phyloP scores from a whole-genome alignment of 176 grass and related monocot genomes.

The Urochloa ruziziensis region DNA sequence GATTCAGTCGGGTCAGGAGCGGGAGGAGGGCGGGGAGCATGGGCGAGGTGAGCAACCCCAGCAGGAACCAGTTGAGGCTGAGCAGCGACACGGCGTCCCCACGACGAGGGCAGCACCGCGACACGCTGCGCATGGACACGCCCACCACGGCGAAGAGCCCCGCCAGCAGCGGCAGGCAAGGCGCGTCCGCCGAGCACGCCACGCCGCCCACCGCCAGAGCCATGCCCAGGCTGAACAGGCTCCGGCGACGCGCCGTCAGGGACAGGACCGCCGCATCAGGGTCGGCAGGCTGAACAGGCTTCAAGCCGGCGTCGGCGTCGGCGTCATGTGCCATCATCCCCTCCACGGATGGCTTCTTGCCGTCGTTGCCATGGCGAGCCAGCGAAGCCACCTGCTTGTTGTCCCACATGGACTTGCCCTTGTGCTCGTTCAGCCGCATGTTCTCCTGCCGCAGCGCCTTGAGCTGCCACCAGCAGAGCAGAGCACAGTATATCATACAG shows the following conservation, averaged over 20 bases:
- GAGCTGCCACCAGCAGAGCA: conserved; percentile 10
- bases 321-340: background rate
- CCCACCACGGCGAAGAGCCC: conserved; percentile 56
- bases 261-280: background rate
- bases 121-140: conserved; percentile 55
- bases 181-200: conserved; percentile 38
- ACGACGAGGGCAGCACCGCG: conserved; percentile 14
- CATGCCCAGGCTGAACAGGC: conserved; percentile 53
- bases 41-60: conserved; percentile 46
- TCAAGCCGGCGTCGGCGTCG: background rate
- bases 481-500: too few relatives aligned
- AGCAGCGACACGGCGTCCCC: conserved; percentile 46
- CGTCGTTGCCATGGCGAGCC: background rate
- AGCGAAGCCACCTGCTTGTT: background rate
- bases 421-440: conserved; percentile 45
- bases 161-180: conserved; percentile 55
- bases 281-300: background rate
- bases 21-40: conserved; percentile 47
- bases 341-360: too few relatives aligned
- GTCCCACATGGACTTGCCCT: conserved; percentile 35
- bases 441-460: conserved; percentile 60
- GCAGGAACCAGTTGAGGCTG: conserved; percentile 70
- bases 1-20: too few relatives aligned
- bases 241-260: conserved; percentile 20
- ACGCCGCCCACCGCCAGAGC: conserved; percentile 53